Base-by-base conservation (phyloP, 2,329 filamentous ascomycete genomes). In the Colletotrichum sp. region DNA sequence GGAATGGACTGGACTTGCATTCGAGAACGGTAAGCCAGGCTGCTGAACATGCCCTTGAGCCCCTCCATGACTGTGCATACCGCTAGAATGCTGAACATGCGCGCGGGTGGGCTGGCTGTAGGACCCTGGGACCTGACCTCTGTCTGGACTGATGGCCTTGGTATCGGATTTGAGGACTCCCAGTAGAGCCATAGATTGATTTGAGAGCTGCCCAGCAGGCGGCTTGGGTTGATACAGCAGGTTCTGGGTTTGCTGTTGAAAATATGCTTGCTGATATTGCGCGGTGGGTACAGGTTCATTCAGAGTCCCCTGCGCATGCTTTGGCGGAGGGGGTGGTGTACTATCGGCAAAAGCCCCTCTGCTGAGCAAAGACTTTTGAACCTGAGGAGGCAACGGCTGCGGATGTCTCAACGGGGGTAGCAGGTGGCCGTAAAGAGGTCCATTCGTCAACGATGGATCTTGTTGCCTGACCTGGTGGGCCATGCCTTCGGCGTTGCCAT, bases 381-480 rank as follows among this genome's bases (percentile, higher is more conserved):
- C 89, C 63, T 91, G 89, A 8, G 89, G 90, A 32, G 90, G 90
- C 13, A 90, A 81, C 12, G 90, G 88, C 69, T 91, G 89, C 1
- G 89, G 89, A 68, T 87, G 85, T 28, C 76, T 73, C 79, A 68
- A 76, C 68, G 52, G 79, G 71, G 48, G 81, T 72, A 59, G 78
- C 39, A 67, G 65, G 12, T 67, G 30, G 8, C 44, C 57, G n/a
- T 76, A 71, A 15, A 28, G 16, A 28, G 69, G 68, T 24, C 30
- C 22, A 18, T 72, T 72, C 39, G 60, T 39, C 15, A 59, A 8
- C 13, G 57, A 18, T n/a, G 52, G 22, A 13, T 62, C 57, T 22
- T 77, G 60, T n/a, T 59, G 60, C 22, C 66, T 32, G 22, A 16
- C 44, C 34, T 76, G 67, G 30, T 60, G 16, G 28, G 22, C 52